phyloP scores from a whole-genome alignment of 2,329 filamentous ascomycete genomes.

The Venturia aucupariae region DNA sequence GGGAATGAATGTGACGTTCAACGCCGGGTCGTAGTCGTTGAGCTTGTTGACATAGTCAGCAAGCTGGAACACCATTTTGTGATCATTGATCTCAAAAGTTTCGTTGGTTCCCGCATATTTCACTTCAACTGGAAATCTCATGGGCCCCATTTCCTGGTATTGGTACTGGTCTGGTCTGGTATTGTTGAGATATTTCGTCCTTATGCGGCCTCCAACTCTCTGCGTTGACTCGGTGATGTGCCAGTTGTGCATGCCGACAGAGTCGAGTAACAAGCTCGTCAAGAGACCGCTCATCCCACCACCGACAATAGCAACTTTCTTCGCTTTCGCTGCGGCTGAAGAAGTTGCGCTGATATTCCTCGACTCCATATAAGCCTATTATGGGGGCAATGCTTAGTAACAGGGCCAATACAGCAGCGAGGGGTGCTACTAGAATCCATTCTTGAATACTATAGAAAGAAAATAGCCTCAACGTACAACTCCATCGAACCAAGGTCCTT shows the following conservation, averaged over 20 bases:
- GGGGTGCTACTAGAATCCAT: too few species aligned
- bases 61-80: conserved; percentile 56
- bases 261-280: conserved; percentile 41
- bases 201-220: conserved; percentile 54
- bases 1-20: conserved; percentile 51
- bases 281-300: conserved; percentile 58
- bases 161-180: conserved; percentile 52
- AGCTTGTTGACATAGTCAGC: conserved; percentile 50
- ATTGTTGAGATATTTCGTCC: conserved; percentile 52
- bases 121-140: conserved; percentile 51
- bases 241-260: conserved; percentile 50
- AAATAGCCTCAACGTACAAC: too few species aligned
- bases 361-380: neutral
- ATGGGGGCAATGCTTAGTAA: neutral
- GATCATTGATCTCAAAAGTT: conserved; percentile 51
- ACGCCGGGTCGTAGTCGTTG: conserved; percentile 41
- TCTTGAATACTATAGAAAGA: too few species aligned
- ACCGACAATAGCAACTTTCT: conserved; percentile 54
- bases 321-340: conserved; percentile 41
- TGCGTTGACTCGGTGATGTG: conserved; percentile 52
- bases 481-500: conserved; percentile 58
- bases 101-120: conserved; percentile 44
- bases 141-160: conserved; percentile 59
- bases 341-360: neutral
- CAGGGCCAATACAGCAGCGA: neutral